Base-by-base conservation (phyloP, 2,329 filamentous ascomycete genomes). In the Botrytis aclada region DNA sequence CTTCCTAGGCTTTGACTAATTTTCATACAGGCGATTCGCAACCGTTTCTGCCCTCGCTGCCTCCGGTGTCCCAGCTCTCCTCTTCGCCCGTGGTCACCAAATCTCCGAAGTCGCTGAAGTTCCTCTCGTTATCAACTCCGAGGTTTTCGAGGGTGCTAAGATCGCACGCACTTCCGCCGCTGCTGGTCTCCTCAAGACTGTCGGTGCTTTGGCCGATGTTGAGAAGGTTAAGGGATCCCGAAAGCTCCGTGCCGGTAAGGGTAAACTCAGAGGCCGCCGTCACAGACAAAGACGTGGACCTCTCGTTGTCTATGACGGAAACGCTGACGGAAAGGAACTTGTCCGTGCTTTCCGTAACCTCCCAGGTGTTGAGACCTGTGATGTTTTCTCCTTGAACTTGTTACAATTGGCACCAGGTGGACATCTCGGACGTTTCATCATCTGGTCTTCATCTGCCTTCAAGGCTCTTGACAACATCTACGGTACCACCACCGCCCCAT, bases 391-490 rank as follows among this genome's bases (percentile, higher is more conserved):
- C 78, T 90, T 99, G 82, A 98, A 98, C 91, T 95, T 98, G 82
- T 94, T 99, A 84, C 96, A 99, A 90, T 94, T 99, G 84, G 96
- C 96, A 79, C 96, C 96, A 80, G 96, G 96, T 89, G 97, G 96
- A 82, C 96, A 99, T 88, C 93, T 99, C 81, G 96, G 96, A 81
- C 96, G 96, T 83, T 99, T 99, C 91, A 90, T 99, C 85, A 89
- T 99, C 90, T 99, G 96, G 96, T 96, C 96, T 81, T 99, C 97
- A 71, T 89, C 93, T 78, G 96, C 96, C 78, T 98, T 99, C 89
- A 91, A 94, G 86, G 93, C 95, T 78, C 93, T 99, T 78, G 95
- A 99, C 87, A 91, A 91, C 85, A 92, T 99, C 88, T 99, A 99
- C 89, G 95, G 95, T 84, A 92, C 92, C 83, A 97, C 94, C 84